A percentile compares a stretch with the other conserved stretches of the same genome.
phyloP scores from a whole-genome alignment of 768 basidiomycete species.

The Phlegmacium glaucopus region DNA sequence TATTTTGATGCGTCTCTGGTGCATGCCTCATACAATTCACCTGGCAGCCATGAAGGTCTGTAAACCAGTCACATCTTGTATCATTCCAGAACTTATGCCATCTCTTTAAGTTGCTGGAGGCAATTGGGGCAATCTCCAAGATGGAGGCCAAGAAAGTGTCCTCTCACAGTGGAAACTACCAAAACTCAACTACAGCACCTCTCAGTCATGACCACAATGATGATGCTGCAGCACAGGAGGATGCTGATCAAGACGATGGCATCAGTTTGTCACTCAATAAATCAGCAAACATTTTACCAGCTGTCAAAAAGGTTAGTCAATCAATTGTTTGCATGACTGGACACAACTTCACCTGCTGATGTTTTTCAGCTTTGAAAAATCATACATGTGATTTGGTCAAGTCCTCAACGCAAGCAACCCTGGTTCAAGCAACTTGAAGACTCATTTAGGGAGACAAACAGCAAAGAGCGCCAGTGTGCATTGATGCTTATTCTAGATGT shows the following conservation, averaged over 20 bases:
- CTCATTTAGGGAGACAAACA: neutral
- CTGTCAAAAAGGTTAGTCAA: constrained; percentile 12
- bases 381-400: constrained; percentile 7
- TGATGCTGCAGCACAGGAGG: neutral
- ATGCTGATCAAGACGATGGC: neutral
- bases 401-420: constrained; percentile 12
- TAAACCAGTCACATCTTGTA: neutral
- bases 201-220: constrained; percentile 1
- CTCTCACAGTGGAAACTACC: constrained; percentile 10
- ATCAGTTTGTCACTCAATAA: no score
- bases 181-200: constrained; percentile 12
- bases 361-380: constrained; percentile 23
- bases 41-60: constrained; percentile 30
- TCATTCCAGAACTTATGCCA: neutral
- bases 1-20: constrained; percentile 24
- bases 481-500: constrained; percentile 30
- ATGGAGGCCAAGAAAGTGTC: constrained; percentile 13
- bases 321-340: no score
- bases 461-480: neutral
- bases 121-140: constrained; percentile 20
- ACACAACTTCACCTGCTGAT: neutral
- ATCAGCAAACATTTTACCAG: constrained; percentile 1
- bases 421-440: constrained; percentile 13
- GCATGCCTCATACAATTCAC: constrained; percentile 38
- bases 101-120: constrained; percentile 28